These are phyloP conservation scores for Sisymbrium altissimum DNA, from an alignment of 345 rosid species.

Conservation along the genomic window DNA sequence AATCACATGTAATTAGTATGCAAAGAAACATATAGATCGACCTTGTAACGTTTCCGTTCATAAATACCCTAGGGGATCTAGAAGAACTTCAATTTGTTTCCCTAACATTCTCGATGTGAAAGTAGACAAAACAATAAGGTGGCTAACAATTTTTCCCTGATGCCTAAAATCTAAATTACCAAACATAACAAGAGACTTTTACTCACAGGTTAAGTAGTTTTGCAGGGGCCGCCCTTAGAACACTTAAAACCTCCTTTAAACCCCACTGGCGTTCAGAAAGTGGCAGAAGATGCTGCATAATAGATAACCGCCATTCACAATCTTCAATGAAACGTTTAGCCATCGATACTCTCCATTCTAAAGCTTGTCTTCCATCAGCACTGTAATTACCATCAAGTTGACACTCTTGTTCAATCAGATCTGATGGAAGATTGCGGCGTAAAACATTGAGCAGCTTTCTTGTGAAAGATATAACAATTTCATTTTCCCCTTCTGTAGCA, in stretches of 20 bases:
- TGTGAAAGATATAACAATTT: constrained; percentile 71
- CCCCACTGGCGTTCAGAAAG: constrained; percentile 83
- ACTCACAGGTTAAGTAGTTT: constrained; percentile 92
- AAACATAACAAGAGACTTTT: constrained; percentile 12
- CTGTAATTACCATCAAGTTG: constrained; percentile 49
- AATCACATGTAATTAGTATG: neutral
- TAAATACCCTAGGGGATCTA: neutral
- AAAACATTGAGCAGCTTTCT: constrained; percentile 68
- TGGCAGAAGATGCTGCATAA: constrained; percentile 90
- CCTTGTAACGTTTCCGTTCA: too few species aligned
- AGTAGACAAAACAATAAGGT: neutral
- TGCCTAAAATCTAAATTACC: constrained; percentile 1
- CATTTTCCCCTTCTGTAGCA: constrained; percentile 57
- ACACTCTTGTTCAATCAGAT: constrained; percentile 51
- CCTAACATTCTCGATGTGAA: constrained; percentile 2
- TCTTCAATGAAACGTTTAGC: constrained; percentile 81
- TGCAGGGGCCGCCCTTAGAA: constrained; percentile 89
- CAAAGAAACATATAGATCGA: neutral
- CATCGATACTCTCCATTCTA: constrained; percentile 85
- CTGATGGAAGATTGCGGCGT: constrained; percentile 60
- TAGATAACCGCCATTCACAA: constrained; percentile 93
- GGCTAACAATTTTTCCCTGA: neutral
- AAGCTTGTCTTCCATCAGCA: constrained; percentile 62
- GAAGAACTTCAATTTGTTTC: neutral
- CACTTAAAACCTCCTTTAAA: constrained; percentile 89